A percentile compares a stretch with the other conserved stretches of the same genome.
Evolutionary conservation across 768 basidiomycete genomes (phyloP).

Genomic region (Calocera viscosa): DNA sequence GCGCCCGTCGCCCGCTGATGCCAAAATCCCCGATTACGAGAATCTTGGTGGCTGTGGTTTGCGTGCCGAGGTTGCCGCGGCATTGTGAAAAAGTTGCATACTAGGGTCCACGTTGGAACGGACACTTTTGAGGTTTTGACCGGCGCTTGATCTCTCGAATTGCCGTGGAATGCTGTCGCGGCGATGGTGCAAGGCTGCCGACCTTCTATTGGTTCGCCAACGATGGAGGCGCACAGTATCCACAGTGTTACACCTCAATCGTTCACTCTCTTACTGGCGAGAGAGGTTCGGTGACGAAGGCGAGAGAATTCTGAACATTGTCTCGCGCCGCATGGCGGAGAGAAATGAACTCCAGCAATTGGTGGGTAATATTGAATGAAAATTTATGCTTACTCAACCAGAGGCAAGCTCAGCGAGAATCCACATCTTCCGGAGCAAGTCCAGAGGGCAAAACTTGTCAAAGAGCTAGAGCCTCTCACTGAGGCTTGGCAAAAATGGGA

Average conservation of each 20-base stretch:
- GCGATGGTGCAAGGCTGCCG: neutral
- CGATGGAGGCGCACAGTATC: neutral
- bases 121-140: too few relatives aligned
- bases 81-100: too few relatives aligned
- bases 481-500: conserved; percentile 57
- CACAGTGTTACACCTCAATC: neutral
- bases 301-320: neutral
- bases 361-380: neutral
- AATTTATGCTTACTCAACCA: neutral
- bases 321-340: neutral
- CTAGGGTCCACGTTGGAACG: too few relatives aligned
- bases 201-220: neutral
- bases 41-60: too few relatives aligned
- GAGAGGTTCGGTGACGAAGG: neutral
- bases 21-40: neutral
- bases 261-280: neutral
- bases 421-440: conserved; percentile 38
- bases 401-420: neutral
- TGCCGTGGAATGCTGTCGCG: neutral
- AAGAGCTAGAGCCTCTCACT: conserved; percentile 55
- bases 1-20: neutral
- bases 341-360: neutral
- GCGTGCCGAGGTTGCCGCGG: too few relatives aligned
- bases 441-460: conserved; percentile 44
- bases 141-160: too few relatives aligned